Evolutionary conservation across 2,329 filamentous ascomycete genomes (phyloP).

Genomic region (Exophiala dermatitidis): DNA sequence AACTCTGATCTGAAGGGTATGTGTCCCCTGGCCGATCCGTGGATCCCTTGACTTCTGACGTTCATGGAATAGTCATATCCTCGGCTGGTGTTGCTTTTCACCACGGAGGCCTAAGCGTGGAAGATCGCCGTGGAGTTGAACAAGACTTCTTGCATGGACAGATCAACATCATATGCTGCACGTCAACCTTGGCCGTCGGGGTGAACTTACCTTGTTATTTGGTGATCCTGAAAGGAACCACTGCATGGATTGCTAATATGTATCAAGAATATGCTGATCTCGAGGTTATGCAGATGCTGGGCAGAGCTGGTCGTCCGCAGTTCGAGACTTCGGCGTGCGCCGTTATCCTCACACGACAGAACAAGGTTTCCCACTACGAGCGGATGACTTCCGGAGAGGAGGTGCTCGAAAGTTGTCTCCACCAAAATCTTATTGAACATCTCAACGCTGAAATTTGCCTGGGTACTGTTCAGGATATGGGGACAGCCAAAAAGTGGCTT

Average conservation of each 20-base stretch:
- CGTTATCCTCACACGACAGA: conserved; percentile 68
- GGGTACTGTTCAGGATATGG: conserved; percentile 59
- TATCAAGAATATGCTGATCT: conserved; percentile 70
- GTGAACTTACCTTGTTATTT: conserved; percentile 79
- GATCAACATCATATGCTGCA: conserved; percentile 78
- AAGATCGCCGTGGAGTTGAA: conserved; percentile 62
- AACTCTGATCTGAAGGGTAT: conserved; percentile 54
- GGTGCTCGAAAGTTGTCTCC: conserved; percentile 67
- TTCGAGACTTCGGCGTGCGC: conserved; percentile 70
- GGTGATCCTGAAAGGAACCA: conserved; percentile 75
- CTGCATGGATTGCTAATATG: conserved; percentile 53
- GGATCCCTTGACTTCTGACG: conserved; percentile 17
- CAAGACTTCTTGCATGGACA: conserved; percentile 61
- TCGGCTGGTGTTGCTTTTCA: conserved; percentile 67
- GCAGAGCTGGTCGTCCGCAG: conserved; percentile 73
- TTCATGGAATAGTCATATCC: conserved; percentile 28
- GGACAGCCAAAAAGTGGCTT: conserved; percentile 66
- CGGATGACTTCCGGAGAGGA: conserved; percentile 67
- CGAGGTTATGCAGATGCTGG: conserved; percentile 87
- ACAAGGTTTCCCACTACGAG: conserved; percentile 60
- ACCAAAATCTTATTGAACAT: conserved; percentile 73
- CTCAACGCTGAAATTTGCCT: conserved; percentile 77
- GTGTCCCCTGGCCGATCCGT: conserved; percentile 28
- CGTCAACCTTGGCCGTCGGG: conserved; percentile 74
- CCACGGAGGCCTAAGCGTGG: conserved; percentile 63